Conservation (phyloP, 768 basidiomycete genomes). For the Suillus brevipes region DNA sequence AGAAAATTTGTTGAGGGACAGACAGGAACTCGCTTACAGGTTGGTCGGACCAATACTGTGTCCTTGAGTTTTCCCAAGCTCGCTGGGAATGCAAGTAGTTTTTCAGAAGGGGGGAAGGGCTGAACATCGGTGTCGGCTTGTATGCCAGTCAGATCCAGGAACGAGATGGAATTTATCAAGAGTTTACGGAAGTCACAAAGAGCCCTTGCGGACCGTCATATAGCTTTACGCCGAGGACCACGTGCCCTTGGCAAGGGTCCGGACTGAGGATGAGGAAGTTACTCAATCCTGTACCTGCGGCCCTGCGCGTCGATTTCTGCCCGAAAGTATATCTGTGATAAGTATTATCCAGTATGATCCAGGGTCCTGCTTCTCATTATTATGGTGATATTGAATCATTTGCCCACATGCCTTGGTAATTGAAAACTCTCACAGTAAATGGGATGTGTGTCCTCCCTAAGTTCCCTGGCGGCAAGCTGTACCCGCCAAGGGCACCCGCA, state of each 20-base stretch:
- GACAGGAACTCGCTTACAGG: not conserved
- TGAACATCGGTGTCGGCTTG: not conserved
- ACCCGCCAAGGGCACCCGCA: not conserved
- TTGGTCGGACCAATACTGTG: not conserved
- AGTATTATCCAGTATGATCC: not conserved
- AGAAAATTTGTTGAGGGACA: not conserved
- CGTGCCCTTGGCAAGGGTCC: not conserved
- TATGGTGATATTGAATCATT: conserved; percentile 1
- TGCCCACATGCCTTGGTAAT: not conserved
- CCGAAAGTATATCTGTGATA: not conserved
- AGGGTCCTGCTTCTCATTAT: not conserved
- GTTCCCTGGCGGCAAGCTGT: not conserved
- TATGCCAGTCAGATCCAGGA: not conserved
- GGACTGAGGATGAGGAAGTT: not conserved
- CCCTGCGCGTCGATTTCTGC: not conserved
- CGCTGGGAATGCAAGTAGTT: not conserved
- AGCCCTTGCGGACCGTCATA: not conserved
- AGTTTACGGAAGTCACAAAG: not conserved
- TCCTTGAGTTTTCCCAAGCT: not conserved
- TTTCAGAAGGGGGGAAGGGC: not conserved
- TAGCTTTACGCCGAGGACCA: not conserved
- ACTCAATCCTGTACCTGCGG: not conserved
- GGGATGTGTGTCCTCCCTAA: not conserved
- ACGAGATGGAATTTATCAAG: not conserved
- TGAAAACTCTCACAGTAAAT: not conserved